A percentile compares a stretch with the other conserved stretches of the same genome.
Evolutionary conservation across 1,284 basidiomycete genomes (phyloP).

Genomic region (Stereum hirsutum): DNA sequence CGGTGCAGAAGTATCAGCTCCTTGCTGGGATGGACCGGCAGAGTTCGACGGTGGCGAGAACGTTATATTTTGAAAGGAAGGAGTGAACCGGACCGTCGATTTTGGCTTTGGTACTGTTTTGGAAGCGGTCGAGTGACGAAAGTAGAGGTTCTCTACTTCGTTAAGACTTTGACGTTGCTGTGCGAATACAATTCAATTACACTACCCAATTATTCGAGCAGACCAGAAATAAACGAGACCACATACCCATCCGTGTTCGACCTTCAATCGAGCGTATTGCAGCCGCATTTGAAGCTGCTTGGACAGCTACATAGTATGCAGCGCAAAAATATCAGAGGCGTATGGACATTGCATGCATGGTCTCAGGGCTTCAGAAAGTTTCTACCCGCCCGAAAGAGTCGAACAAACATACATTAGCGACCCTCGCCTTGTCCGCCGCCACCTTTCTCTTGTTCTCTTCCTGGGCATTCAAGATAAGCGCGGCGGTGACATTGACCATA

Average conservation of each 20-base stretch:
- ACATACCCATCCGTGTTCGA: slow-evolving; percentile 74
- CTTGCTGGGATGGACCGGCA: too few relatives aligned
- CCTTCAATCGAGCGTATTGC: slow-evolving; percentile 70
- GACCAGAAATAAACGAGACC: neutral
- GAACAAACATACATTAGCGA: slow-evolving; percentile 44
- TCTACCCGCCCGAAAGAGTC: too few relatives aligned
- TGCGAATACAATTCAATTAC: neutral
- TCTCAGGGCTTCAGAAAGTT: neutral
- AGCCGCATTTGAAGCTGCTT: slow-evolving; percentile 67
- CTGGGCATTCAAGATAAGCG: slow-evolving; percentile 12
- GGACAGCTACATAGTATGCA: slow-evolving; percentile 38
- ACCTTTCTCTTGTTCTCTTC: slow-evolving; percentile 36
- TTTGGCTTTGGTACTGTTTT: slow-evolving; percentile 14
- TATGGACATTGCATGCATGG: neutral
- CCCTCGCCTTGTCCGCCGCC: slow-evolving; percentile 50
- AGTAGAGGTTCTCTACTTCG: slow-evolving; percentile 74
- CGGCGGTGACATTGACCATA: slow-evolving; percentile 4
- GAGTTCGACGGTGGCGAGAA: too few relatives aligned
- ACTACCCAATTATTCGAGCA: neutral
- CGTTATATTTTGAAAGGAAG: slow-evolving; percentile 2
- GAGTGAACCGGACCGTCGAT: slow-evolving; percentile 15
- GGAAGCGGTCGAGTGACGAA: slow-evolving; percentile 50
- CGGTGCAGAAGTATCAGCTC: too few relatives aligned
- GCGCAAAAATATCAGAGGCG: neutral
- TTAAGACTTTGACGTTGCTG: slow-evolving; percentile 69